These are phyloP conservation scores for Termitomyces sp. DNA, from an alignment of 1,284 basidiomycete genomes.

Conservation along the genomic window DNA sequence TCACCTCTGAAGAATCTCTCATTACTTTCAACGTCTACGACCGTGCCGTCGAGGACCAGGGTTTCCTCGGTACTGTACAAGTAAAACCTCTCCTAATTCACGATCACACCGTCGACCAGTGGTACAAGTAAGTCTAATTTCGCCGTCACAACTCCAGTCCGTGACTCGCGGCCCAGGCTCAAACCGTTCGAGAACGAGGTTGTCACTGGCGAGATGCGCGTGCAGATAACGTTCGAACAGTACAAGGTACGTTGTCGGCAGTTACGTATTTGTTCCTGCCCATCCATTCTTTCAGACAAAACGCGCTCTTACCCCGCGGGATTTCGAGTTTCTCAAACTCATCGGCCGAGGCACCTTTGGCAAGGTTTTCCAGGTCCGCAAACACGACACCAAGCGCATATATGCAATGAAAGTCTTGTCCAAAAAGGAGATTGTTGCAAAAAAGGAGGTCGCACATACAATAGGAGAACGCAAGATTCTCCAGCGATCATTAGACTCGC, in stretches of 20 bases:
- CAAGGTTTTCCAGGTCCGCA: slow-evolving; percentile 98
- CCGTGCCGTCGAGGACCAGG: slow-evolving; percentile 75
- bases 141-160: background rate
- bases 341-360: slow-evolving; percentile 99
- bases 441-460: slow-evolving; percentile 99
- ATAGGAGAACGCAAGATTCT: slow-evolving; percentile 99
- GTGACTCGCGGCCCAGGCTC: slow-evolving; percentile 44
- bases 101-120: slow-evolving; percentile 94
- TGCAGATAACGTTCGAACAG: slow-evolving; percentile 93
- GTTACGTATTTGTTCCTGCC: slow-evolving; percentile 21
- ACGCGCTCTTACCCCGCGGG: slow-evolving; percentile 79
- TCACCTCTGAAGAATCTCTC: slow-evolving; percentile 85
- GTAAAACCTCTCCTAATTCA: slow-evolving; percentile 88
- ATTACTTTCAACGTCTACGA: slow-evolving; percentile 94
- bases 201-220: slow-evolving; percentile 89
- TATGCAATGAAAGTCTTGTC: slow-evolving; percentile 99
- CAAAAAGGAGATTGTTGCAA: slow-evolving; percentile 98
- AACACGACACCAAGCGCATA: slow-evolving; percentile 96
- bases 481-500: slow-evolving; percentile 89
- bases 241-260: slow-evolving; percentile 60
- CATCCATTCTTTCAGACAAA: slow-evolving; percentile 51
- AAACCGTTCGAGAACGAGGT: slow-evolving; percentile 73
- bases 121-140: slow-evolving; percentile 79
- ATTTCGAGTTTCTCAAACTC: slow-evolving; percentile 98
- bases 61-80: slow-evolving; percentile 89